These are phyloP conservation scores for Lecanicillium sp. DNA, from an alignment of 2,329 filamentous ascomycete species.

Conservation along the genomic window DNA sequence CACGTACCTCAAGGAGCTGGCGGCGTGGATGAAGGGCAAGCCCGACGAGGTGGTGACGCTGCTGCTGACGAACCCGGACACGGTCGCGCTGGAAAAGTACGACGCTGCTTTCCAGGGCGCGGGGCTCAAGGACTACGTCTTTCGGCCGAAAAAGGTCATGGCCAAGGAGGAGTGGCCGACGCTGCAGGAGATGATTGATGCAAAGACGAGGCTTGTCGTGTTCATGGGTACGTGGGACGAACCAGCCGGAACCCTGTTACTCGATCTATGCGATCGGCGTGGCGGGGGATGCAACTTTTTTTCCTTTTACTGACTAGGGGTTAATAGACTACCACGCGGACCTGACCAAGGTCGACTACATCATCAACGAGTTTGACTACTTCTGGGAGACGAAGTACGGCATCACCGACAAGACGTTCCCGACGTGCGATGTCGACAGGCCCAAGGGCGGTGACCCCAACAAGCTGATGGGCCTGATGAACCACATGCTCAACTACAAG, in stretches of 20 bases:
- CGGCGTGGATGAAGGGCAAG: conserved; percentile 53
- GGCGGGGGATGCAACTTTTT: too few species aligned
- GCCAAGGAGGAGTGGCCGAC: conserved; percentile 61
- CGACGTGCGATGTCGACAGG: conserved; percentile 59
- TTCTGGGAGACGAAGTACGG: conserved; percentile 71
- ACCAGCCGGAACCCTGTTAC: too few species aligned
- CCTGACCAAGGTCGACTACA: conserved; percentile 48
- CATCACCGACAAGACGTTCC: conserved; percentile 52
- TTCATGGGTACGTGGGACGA: conserved; percentile 53
- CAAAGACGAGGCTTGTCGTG: conserved; percentile 58
- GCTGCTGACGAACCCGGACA: conserved; percentile 57
- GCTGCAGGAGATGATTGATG: conserved; percentile 56
- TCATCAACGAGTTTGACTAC: conserved; percentile 58
- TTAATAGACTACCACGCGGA: conserved; percentile 54
- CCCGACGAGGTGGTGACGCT: conserved; percentile 57
- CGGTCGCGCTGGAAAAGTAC: conserved; percentile 50
- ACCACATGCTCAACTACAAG: conserved; percentile 27
- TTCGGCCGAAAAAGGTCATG: conserved; percentile 37
- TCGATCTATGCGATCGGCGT: too few species aligned
- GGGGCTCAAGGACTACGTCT: conserved; percentile 52
- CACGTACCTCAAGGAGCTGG: conserved; percentile 50
- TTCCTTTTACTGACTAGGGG: background rate
- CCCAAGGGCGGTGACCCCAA: conserved; percentile 39
- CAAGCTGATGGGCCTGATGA: conserved; percentile 39
- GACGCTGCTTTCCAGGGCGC: conserved; percentile 47